Conservation (phyloP, 129 eudicot species). For the Saposhnikovia divaricata region DNA sequence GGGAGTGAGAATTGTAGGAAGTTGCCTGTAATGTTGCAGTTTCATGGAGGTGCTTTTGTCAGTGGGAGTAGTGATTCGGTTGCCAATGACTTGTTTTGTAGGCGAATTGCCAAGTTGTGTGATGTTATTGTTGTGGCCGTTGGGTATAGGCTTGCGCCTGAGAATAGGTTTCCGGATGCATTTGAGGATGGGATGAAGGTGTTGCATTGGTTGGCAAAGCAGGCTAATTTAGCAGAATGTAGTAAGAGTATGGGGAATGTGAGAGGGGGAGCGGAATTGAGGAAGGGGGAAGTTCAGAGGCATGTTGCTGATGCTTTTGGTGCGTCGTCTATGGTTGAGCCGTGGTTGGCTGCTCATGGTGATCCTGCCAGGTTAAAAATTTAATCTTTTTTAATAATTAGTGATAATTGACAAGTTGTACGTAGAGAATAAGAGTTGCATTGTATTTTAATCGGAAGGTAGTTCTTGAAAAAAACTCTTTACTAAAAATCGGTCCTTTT, state of each 20-base stretch:
- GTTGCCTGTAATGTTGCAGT: conserved; percentile 81
- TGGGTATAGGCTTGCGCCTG: conserved; percentile 95
- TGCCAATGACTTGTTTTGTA: conserved; percentile 75
- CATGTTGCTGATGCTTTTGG: conserved; percentile 87
- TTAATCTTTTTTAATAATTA: not conserved
- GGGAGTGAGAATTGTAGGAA: conserved; percentile 32
- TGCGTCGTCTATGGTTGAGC: conserved; percentile 93
- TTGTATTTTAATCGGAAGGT: not conserved
- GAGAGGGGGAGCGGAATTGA: conserved; percentile 36
- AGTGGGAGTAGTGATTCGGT: conserved; percentile 84
- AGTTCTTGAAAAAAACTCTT: not conserved
- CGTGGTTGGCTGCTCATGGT: conserved; percentile 97
- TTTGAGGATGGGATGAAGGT: conserved; percentile 79
- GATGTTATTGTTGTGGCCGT: conserved; percentile 91
- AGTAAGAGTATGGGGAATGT: conserved; percentile 47
- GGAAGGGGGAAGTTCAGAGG: conserved; percentile 57
- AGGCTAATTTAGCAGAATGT: conserved; percentile 68
- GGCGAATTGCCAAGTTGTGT: conserved; percentile 76
- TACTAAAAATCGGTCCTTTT: not conserved
- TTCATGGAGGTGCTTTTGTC: conserved; percentile 94
- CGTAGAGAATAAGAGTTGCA: not conserved
- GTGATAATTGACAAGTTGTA: not conserved
- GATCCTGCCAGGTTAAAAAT: conserved; percentile 77
- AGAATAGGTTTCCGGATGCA: conserved; percentile 63
- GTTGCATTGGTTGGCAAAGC: conserved; percentile 73